Evolutionary conservation across 2,329 filamentous ascomycete genomes (phyloP).

Genomic region (Epichloe sylvatica): DNA sequence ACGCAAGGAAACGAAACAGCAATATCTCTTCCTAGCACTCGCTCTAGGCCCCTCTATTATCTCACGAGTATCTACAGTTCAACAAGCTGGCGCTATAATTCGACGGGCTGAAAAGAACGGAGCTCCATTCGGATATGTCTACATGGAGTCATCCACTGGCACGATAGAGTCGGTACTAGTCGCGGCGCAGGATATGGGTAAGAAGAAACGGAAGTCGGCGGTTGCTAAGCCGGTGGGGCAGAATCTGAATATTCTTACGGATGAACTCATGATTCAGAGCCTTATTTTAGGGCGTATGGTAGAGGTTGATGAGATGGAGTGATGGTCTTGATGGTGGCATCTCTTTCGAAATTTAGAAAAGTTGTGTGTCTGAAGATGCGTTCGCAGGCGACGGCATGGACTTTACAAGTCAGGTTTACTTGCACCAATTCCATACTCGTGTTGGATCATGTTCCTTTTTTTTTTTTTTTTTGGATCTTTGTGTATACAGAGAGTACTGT

Average conservation of each 20-base stretch:
- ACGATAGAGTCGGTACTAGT: constrained; percentile 37
- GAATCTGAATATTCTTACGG: constrained; percentile 54
- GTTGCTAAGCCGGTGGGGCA: constrained; percentile 23
- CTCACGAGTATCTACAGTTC: constrained; percentile 48
- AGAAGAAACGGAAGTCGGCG: constrained; percentile 29
- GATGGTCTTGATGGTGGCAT: background rate
- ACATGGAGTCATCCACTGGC: constrained; percentile 53
- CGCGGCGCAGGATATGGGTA: constrained; percentile 9
- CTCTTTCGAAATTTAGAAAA: too few relatives aligned
- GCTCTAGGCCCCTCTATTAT: constrained; percentile 59
- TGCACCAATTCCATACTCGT: too few relatives aligned
- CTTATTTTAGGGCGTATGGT: constrained; percentile 72
- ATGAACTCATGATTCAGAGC: constrained; percentile 86
- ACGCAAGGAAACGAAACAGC: constrained; percentile 48
- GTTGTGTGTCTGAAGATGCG: background rate
- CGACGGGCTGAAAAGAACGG: constrained; percentile 33
- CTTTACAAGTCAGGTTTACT: too few relatives aligned
- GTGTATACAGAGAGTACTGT: too few relatives aligned
- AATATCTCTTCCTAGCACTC: constrained; percentile 68
- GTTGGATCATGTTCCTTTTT: too few relatives aligned
- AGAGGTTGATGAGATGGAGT: constrained; percentile 38
- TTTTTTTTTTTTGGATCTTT: too few relatives aligned
- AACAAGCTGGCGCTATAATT: constrained; percentile 49
- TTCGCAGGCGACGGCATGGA: too few relatives aligned
- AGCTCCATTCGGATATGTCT: constrained; percentile 59